Evolutionary conservation across 1,139 yeast genomes (phyloP), one percentile per base, ranked within the genome.

Genomic region (Hanseniaspora gamundiae): DNA sequence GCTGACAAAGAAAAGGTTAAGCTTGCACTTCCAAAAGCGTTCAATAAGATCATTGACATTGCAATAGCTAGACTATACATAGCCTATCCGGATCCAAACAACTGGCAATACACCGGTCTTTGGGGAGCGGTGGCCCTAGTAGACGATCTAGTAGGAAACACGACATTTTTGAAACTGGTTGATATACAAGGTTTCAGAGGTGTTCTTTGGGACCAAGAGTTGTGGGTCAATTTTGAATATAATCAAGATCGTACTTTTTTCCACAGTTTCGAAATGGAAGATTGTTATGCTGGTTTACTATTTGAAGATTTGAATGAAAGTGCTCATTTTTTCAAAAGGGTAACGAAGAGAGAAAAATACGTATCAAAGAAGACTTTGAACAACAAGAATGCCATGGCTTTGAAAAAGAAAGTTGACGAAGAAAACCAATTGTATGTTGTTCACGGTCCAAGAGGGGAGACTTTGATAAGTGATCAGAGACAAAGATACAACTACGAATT

Each of bases 161-260:
- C 96, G 0, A 88, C 83, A 59, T 91, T 87, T 61, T 69, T 91
- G 43, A 91, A 91, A 60, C 60, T 91, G 47, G 94, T 91, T 10
- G 98, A 91, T 57, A 76, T 91, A 38, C 60, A 69, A 36, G 94
- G 94, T 10, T 75, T 76, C 50, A 69, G 84, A 36, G 97, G 97
- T 17, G 94, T 91, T 1, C 52, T 91, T 0, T 91, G 98, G 98
- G 98, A 91, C 61, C 98, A 91, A 61, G 98, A 91, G 61, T 64
- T 91, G 41, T 91, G 85, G 58, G 80, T 86, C 9, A 82, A 84
- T 55, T 87, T 91, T 60, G 81, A 80, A 51, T 91, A 91, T 63
- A 76, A 83, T 59, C 97, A 91, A 62, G 98, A 91, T 60, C 74
- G 98, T 22, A 80, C 94, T 42, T 91, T 85, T 64, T 91, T 91